phyloP scores from a whole-genome alignment of 257 asterid species.

The Ajuga chamaepitys region DNA sequence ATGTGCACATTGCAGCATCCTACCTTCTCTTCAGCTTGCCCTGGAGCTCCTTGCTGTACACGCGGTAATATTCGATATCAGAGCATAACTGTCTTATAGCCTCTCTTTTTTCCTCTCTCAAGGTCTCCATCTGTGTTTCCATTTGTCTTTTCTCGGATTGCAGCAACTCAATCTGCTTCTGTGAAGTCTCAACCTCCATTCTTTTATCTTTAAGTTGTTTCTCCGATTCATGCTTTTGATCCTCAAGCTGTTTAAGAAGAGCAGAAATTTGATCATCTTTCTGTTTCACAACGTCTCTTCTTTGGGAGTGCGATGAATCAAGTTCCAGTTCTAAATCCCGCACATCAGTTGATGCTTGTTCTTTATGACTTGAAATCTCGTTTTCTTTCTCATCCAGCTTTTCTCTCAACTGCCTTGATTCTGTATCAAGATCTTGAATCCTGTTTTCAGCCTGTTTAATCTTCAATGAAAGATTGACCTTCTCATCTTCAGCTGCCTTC shows the following conservation, averaged over 20 bases:
- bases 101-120: no score
- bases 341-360: conserved; percentile 38
- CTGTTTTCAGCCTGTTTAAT: conserved; percentile 27
- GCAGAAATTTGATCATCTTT: conserved; percentile 54
- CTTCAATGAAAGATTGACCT: conserved; percentile 22
- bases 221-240: conserved; percentile 49
- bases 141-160: conserved; percentile 45
- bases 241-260: conserved; percentile 47
- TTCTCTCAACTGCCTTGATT: conserved; percentile 35
- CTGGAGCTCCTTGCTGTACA: no score
- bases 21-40: no score
- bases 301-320: conserved; percentile 43
- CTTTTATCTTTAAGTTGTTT: conserved; percentile 35
- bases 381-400: conserved; percentile 50
- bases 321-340: conserved; percentile 71
- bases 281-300: conserved; percentile 55
- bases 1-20: no score
- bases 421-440: conserved; percentile 30
- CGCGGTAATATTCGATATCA: no score
- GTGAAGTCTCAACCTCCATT: conserved; percentile 43
- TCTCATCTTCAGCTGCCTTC: conserved; percentile 28
- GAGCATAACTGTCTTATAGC: no score
- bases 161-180: conserved; percentile 38
- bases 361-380: conserved; percentile 55
- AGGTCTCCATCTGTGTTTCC: conserved; percentile 38